phyloP scores from a whole-genome alignment of 176 grass and related monocot genomes.

The Olyra latifolia region DNA sequence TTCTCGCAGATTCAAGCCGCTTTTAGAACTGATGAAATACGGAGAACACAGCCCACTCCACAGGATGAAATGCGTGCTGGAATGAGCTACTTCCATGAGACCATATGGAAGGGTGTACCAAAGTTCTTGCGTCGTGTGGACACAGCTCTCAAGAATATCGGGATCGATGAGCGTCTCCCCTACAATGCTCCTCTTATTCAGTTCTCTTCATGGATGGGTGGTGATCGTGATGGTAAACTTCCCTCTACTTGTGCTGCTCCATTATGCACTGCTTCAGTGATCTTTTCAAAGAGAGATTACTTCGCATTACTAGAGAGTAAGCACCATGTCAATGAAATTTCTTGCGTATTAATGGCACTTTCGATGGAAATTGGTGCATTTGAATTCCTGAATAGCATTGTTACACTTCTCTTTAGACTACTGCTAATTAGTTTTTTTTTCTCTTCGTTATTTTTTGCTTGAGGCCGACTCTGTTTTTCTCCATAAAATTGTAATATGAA shows the following conservation, averaged over 20 bases:
- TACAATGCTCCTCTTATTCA: slow-evolving; percentile 72
- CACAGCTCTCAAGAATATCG: slow-evolving; percentile 80
- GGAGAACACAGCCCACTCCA: slow-evolving; percentile 68
- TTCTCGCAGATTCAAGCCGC: slow-evolving; percentile 74
- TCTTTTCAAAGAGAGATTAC: background rate
- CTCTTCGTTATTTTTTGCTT: background rate
- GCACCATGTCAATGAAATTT: background rate
- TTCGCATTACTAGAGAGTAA: background rate
- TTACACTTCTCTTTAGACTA: background rate
- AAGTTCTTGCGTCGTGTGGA: slow-evolving; percentile 88
- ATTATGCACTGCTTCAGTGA: no score
- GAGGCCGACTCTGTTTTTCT: background rate
- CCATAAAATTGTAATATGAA: background rate
- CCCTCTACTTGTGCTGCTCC: background rate
- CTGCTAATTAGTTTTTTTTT: background rate
- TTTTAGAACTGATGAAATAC: slow-evolving; percentile 85
- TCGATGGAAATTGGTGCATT: background rate
- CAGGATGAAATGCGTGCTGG: slow-evolving; percentile 94
- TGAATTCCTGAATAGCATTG: background rate
- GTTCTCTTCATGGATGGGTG: slow-evolving; percentile 96
- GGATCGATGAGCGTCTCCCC: slow-evolving; percentile 78
- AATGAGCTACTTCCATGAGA: slow-evolving; percentile 93
- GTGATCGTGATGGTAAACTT: slow-evolving; percentile 77
- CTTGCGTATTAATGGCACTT: no score
- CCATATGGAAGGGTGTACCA: slow-evolving; percentile 91